phyloP scores from a whole-genome alignment of 2,329 filamentous ascomycete genomes.

The Hymenotorrendiella dingleyae region DNA sequence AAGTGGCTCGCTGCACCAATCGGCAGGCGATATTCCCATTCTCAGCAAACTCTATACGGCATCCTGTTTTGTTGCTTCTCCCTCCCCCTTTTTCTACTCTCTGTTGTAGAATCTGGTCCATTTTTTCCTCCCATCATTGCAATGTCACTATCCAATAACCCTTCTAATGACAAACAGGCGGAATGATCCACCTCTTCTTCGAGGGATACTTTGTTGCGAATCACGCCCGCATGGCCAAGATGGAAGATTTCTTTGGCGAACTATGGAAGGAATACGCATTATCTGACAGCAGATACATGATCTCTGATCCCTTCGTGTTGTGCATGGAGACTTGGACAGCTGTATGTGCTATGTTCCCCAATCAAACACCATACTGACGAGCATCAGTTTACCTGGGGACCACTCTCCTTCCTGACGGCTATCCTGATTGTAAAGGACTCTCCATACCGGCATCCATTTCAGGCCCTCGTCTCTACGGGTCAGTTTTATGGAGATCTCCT shows the following conservation, averaged over 20 bases:
- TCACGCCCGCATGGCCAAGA: conserved; percentile 35
- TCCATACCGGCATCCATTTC: conserved; percentile 41
- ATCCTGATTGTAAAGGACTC: conserved; percentile 39
- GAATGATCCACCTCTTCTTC: conserved; percentile 29
- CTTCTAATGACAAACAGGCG: conserved; percentile 42
- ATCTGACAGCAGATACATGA: conserved; percentile 51
- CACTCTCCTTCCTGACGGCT: conserved; percentile 47
- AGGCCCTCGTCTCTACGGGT: conserved; percentile 29
- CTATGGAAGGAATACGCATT: conserved; percentile 54
- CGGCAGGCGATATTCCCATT: too few relatives aligned
- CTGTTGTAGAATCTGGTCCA: too few relatives aligned
- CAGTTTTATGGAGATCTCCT: conserved; percentile 46
- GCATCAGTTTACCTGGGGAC: conserved; percentile 54
- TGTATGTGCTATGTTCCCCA: conserved; percentile 15
- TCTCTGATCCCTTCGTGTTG: conserved; percentile 44
- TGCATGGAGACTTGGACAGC: conserved; percentile 51
- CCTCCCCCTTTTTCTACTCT: too few relatives aligned
- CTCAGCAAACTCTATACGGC: too few relatives aligned
- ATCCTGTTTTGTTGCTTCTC: too few relatives aligned
- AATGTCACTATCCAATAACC: too few relatives aligned
- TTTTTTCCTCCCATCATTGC: too few relatives aligned
- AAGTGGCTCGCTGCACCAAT: too few relatives aligned
- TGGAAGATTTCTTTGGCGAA: conserved; percentile 42
- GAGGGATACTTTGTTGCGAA: conserved; percentile 43
- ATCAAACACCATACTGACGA: too few relatives aligned